Evolutionary conservation across 345 rosid genomes (phyloP), one percentile per base, ranked within the genome.

Genomic region (Linum tenue): DNA sequence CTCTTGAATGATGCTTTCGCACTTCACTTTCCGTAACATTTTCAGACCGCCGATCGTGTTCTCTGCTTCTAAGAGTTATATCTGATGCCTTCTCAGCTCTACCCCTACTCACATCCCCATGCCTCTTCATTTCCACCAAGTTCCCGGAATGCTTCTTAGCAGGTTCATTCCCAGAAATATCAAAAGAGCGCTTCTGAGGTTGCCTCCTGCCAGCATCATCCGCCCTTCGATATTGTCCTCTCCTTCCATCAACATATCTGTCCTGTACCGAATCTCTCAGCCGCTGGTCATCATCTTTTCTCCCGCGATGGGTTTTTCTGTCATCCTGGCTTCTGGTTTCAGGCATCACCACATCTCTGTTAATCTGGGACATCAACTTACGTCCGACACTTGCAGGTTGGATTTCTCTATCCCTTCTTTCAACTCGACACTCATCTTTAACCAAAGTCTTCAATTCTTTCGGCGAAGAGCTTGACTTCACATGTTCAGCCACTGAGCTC

Each of bases 1-100:
- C 84, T 71, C 85, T 78, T 69, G 82, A 72, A 64, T 73, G 79
- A 66, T 75, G 84, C 79, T 72, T 82, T 67, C 56, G 70, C 74
- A 73, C 62, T 83, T 63, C 72, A 63, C 60, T 80, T 70, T 74
- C 77, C 39, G 64, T 71, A 69, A 72, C 65, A 66, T 70, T 77
- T 40, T 76, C 68, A 48, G 59, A 60, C 62, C 57, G 37, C 56
- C 70, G 80, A 57, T 70, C 62, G 64, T 38, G 69, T 78, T 68
- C 78, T 71, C 71, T 81, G 68, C 70, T 76, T 31, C 64, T 67
- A 63, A 64, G 69, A 67, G 64, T 64, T 70, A 69, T 75, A 12
- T 48, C 53, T 15, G 14, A 48, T 9, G 9, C 53, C 14, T 48
- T 48, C 14, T 48, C 11, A 15, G 14, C 9, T 48, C 53, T 48